phyloP scores from a whole-genome alignment of 2,329 filamentous ascomycete genomes.

The Fusarium mexicanum region DNA sequence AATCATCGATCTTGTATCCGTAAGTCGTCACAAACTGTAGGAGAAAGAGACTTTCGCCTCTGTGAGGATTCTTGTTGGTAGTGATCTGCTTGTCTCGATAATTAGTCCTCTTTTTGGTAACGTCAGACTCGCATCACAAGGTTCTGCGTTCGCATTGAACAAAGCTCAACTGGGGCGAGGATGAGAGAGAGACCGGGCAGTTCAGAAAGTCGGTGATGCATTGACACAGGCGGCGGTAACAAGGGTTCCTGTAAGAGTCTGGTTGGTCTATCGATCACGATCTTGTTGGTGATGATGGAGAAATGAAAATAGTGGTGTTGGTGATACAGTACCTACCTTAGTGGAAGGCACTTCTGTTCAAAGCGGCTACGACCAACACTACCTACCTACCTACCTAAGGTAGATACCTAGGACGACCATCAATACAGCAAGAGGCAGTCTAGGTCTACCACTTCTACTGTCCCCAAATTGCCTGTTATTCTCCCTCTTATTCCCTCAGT shows the following conservation, averaged over 20 bases:
- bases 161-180: neutral
- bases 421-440: neutral
- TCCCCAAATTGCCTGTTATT: neutral
- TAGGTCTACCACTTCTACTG: neutral
- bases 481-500: neutral
- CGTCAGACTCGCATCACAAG: neutral
- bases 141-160: neutral
- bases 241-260: neutral
- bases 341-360: neutral
- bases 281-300: slow-evolving; percentile 26
- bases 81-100: neutral
- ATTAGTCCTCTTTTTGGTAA: neutral
- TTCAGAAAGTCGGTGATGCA: slow-evolving; percentile 5
- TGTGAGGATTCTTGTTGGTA: neutral
- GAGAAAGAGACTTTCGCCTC: neutral
- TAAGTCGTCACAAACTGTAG: neutral
- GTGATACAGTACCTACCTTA: neutral
- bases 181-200: neutral
- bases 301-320: slow-evolving; percentile 4
- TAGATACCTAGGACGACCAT: no score
- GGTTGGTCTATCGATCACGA: slow-evolving; percentile 17
- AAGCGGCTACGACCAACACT: slow-evolving; percentile 22
- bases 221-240: neutral
- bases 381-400: neutral
- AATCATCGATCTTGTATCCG: neutral